Conservation (phyloP, 805 yeast species). For the Myxozyma nipponensis region DNA sequence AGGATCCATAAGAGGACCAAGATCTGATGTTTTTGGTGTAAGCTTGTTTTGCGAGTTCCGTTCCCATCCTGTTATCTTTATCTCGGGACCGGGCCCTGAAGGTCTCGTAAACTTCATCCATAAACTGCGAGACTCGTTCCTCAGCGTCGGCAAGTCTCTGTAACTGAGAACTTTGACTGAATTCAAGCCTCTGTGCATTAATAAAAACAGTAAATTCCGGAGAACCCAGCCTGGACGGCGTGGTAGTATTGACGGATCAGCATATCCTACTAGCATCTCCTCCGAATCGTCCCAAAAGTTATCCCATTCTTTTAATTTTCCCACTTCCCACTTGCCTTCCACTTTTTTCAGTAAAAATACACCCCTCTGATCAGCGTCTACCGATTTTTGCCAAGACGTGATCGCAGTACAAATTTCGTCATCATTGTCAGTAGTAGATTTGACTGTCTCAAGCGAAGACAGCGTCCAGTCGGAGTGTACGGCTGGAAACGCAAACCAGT, state of each 20-base stretch:
- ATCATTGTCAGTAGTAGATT: slow-evolving; percentile 5
- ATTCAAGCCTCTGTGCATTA: slow-evolving; percentile 40
- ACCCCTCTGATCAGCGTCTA: slow-evolving; percentile 6
- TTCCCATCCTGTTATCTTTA: slow-evolving; percentile 83
- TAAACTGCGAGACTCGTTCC: slow-evolving; percentile 26
- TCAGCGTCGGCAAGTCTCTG: slow-evolving; percentile 34
- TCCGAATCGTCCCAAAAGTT: slow-evolving; percentile 19
- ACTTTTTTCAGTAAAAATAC: slow-evolving; percentile 30
- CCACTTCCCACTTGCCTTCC: slow-evolving; percentile 20
- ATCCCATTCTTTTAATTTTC: slow-evolving; percentile 25
- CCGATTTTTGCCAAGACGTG: slow-evolving; percentile 16
- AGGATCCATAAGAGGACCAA: slow-evolving; percentile 80
- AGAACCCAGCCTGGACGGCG: slow-evolving; percentile 50
- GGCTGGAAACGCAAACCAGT: slow-evolving; percentile 85
- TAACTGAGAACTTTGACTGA: slow-evolving; percentile 42
- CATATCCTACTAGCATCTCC: slow-evolving; percentile 38
- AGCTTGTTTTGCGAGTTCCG: slow-evolving; percentile 60
- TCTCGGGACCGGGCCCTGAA: slow-evolving; percentile 28
- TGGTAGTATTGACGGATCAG: slow-evolving; percentile 40
- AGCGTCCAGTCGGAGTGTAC: slow-evolving; percentile 51
- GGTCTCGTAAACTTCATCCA: slow-evolving; percentile 31
- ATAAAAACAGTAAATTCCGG: slow-evolving; percentile 54
- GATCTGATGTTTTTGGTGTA: slow-evolving; percentile 78
- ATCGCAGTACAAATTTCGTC: too few relatives aligned
- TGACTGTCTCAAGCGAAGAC: background rate